Percentiles rank a stretch among this genome's conserved stretches.
phyloP scores from a whole-genome alignment of 2,329 filamentous ascomycete species.

The Myriangium duriaei region DNA sequence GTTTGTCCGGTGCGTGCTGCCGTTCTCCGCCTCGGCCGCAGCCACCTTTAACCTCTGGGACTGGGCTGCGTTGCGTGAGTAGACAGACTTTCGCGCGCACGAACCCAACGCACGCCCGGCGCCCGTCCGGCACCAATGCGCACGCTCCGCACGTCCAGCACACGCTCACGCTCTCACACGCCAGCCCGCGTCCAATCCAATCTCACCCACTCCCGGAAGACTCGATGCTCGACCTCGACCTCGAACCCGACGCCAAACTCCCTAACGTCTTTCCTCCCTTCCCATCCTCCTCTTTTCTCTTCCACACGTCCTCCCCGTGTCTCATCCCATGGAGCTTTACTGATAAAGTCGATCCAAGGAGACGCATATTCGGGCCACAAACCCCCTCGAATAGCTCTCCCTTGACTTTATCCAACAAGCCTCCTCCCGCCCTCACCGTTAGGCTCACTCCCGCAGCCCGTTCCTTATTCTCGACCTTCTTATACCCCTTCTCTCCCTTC shows the following conservation, averaged over 20 bases:
- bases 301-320: constrained; percentile 9
- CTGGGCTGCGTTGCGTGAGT: too few species aligned
- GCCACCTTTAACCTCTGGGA: too few species aligned
- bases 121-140: background rate
- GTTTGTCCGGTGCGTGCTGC: too few species aligned
- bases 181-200: background rate
- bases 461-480: background rate
- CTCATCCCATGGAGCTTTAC: constrained; percentile 9
- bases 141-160: background rate
- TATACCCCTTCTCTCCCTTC: background rate
- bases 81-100: too few species aligned
- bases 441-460: background rate
- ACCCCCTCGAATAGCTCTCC: background rate
- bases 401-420: background rate
- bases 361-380: background rate
- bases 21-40: too few species aligned
- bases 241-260: constrained; percentile 2
- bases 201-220: background rate
- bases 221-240: background rate
- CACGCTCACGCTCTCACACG: background rate
- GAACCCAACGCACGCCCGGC: background rate
- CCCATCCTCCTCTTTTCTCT: constrained; percentile 5
- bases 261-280: constrained; percentile 10
- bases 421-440: background rate
- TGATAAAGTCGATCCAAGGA: constrained; percentile 1